Base-by-base conservation (phyloP, 371 early-diverging fungal genomes). In the Dinochytrium kinnereticum region DNA sequence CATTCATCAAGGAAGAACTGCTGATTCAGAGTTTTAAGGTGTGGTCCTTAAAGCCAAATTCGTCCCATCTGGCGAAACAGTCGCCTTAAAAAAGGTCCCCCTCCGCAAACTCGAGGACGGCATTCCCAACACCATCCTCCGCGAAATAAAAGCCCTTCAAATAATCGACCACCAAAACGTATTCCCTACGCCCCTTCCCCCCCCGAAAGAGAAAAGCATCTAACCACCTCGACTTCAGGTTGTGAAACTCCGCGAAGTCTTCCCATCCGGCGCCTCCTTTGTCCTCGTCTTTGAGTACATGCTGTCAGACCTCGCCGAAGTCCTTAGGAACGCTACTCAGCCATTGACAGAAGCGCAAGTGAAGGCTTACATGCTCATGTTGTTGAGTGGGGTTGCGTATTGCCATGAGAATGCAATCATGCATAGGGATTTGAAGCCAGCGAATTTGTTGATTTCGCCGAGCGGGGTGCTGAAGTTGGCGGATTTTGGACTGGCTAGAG, bases 1-100 rank as follows among this genome's bases (percentile, higher is more conserved):
- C 7, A 24, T 55, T 7, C 57, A 24, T 30, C 30, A 13, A 21
- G 21, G 10, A 10, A 44, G 49, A 44, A n/a, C 28, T 55, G 17
- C 30, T 55, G 57, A 55, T 30, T 55, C 28, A 15, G 30, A 15
- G 10, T 31, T 31, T 31, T 15, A 64, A 36, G 67, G 33, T 2
- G 85, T 87, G 0, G 90, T 90, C 1, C 86, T 89, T 64, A 90
- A 87, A 70, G 92, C 87, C 75, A 84, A 73, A 53, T 78, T 71
- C 37, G 75, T 84, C 37, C 79, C 78, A 36, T 81, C 85, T 1
- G 86, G 86, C 13, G 74, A 77, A 64, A 77, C 76, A 0, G 86
- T 88, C 0, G 88, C 88, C 1, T 76, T 88, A 26, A 88, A 88
- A 64, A 86, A 86, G 69, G 80, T 87, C 5, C 85, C 86, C 10